Evolutionary conservation across 345 rosid species (phyloP), one percentile per base, ranked within the genome.

Genomic region (Citrus hindsii): DNA sequence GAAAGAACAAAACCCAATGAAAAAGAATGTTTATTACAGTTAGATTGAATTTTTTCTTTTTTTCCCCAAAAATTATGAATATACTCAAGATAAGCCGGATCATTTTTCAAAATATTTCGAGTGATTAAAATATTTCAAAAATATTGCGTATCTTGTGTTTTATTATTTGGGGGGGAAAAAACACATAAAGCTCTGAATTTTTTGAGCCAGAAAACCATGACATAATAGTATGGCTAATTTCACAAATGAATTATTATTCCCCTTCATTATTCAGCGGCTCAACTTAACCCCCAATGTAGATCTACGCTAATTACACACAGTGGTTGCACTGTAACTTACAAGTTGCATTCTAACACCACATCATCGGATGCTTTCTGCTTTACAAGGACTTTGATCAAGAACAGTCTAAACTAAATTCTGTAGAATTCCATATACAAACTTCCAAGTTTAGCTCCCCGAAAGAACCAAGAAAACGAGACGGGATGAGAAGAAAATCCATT

Each of bases 371-470:
- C 27, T 46, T 55, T 70, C 13, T 5, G 69, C 22, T 32, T 53
- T 70, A 30, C 63, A 72, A 42, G 55, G 28, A 10, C 16, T 5
- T 21, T 18, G 40, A 76, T 76, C 63, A 76, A 70, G 76, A 42
- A 58, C 61, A 81, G 79, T 71, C 84, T 79, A 72, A 55, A 42
- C 78, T 79, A 77, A 70, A 77, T 64, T 81, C 83, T 75, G 74
- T 22, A 46, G 82, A 77, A 73, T 64, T 80, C 88, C 88, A 85
- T 81, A 87, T 80, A 80, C 88, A 78, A 68, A 87, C 69, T 62
- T 85, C 87, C 79, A 87, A 53, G 73, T 74, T 76, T 28, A 82
- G 80, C 78, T 85, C 84, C 16, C 84, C 85, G 6, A 81, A 85
- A 40, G 80, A 71, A 59, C 80, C 75, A 3, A 82, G 69, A 78